Evolutionary conservation across 352 stramenopile genomes (phyloP).

Genomic region (Pseudoperonospora humuli): DNA sequence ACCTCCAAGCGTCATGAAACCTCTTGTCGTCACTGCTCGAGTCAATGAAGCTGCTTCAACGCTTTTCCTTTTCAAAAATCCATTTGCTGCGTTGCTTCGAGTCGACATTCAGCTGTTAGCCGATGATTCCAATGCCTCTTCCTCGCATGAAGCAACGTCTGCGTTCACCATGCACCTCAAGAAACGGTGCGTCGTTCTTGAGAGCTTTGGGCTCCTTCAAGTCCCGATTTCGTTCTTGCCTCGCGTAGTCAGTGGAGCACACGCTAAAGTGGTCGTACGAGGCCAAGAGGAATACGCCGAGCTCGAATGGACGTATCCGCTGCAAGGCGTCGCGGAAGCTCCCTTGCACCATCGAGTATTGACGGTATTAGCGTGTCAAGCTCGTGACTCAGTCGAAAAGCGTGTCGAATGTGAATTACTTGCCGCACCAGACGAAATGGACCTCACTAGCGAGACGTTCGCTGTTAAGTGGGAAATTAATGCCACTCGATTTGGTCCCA

Average conservation of each 20-base stretch:
- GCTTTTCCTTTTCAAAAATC: slow-evolving; percentile 90
- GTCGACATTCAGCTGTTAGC: slow-evolving; percentile 73
- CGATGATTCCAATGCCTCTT: slow-evolving; percentile 12
- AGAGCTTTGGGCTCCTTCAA: slow-evolving; percentile 79
- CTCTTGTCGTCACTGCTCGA: slow-evolving; percentile 50
- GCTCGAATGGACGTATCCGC: slow-evolving; percentile 69
- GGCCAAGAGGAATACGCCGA: slow-evolving; percentile 58
- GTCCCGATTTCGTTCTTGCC: slow-evolving; percentile 89
- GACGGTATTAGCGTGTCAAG: slow-evolving; percentile 49
- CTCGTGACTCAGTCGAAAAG: slow-evolving; percentile 60
- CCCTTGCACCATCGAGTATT: slow-evolving; percentile 52
- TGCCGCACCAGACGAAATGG: slow-evolving; percentile 37
- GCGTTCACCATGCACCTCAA: slow-evolving; percentile 79
- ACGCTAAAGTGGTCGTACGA: slow-evolving; percentile 59
- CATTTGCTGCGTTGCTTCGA: slow-evolving; percentile 73
- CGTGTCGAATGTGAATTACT: slow-evolving; percentile 54
- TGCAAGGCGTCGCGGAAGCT: slow-evolving; percentile 62
- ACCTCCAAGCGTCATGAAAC: slow-evolving; percentile 87
- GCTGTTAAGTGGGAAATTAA: slow-evolving; percentile 59
- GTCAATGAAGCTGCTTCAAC: slow-evolving; percentile 78
- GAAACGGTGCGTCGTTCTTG: slow-evolving; percentile 61
- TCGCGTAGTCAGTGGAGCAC: slow-evolving; percentile 51
- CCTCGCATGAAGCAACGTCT: background rate
- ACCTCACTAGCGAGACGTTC: slow-evolving; percentile 36
- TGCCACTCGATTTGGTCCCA: slow-evolving; percentile 39